phyloP scores from a whole-genome alignment of 345 rosid genomes.

The Noccaea bulbosa region DNA sequence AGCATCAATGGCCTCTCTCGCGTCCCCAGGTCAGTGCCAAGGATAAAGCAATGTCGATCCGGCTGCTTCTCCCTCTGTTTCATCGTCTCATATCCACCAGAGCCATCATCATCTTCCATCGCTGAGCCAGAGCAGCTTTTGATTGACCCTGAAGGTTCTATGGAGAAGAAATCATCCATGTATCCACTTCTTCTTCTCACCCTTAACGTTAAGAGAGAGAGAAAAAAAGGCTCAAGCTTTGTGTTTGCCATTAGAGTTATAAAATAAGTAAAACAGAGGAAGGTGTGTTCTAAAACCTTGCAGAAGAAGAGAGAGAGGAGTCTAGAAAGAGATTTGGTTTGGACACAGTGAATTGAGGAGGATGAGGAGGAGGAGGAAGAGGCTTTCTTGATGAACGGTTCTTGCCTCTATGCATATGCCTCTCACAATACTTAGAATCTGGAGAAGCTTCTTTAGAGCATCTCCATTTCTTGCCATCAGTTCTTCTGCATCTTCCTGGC shows the following conservation, averaged over 20 bases:
- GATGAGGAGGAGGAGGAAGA: slow-evolving; percentile 33
- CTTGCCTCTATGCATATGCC: slow-evolving; percentile 96
- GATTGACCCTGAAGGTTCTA: slow-evolving; percentile 62
- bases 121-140: slow-evolving; percentile 61
- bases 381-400: slow-evolving; percentile 96
- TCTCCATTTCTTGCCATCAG: slow-evolving; percentile 98
- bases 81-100: slow-evolving; percentile 69
- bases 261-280: slow-evolving; percentile 43
- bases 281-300: slow-evolving; percentile 33
- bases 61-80: slow-evolving; percentile 55
- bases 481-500: slow-evolving; percentile 92
- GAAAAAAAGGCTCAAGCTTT: slow-evolving; percentile 31
- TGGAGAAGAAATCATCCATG: slow-evolving; percentile 76
- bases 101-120: slow-evolving; percentile 52
- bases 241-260: slow-evolving; percentile 41
- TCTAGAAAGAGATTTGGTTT: slow-evolving; percentile 47
- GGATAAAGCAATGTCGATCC: slow-evolving; percentile 44
- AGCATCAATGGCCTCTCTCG: slow-evolving; percentile 45
- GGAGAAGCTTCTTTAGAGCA: slow-evolving; percentile 91
- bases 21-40: slow-evolving; percentile 46
- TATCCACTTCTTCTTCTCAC: slow-evolving; percentile 51
- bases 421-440: slow-evolving; percentile 92
- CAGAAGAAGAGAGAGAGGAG: slow-evolving; percentile 34
- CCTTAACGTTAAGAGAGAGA: slow-evolving; percentile 15
- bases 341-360: slow-evolving; percentile 17